Conservation (phyloP, 768 basidiomycete species). For the Mycena polygramma region DNA sequence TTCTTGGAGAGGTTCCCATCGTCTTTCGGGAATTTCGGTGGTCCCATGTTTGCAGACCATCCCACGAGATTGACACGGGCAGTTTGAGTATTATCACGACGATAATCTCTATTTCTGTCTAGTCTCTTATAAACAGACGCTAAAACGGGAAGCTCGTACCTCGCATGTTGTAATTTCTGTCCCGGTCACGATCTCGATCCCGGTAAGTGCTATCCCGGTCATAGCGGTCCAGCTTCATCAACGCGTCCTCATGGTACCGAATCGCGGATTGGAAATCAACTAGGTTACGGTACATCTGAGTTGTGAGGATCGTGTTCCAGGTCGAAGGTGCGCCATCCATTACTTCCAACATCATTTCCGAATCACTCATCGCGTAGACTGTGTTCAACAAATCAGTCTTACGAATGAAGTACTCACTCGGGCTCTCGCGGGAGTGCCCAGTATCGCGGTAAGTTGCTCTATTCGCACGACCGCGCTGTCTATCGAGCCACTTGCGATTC, state of each 20-base stretch:
- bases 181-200: neutral
- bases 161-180: too few species aligned
- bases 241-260: slow-evolving; percentile 41
- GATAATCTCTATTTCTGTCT: slow-evolving; percentile 18
- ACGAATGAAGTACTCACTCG: slow-evolving; percentile 51
- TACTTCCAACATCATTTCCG: slow-evolving; percentile 51
- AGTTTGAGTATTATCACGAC: neutral
- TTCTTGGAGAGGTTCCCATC: too few species aligned
- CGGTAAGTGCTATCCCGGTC: neutral
- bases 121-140: too few species aligned
- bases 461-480: too few species aligned
- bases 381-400: slow-evolving; percentile 43
- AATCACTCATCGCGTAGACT: slow-evolving; percentile 34
- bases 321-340: slow-evolving; percentile 49
- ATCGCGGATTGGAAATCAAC: slow-evolving; percentile 42
- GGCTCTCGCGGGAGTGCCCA: slow-evolving; percentile 43
- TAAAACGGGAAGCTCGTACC: too few species aligned
- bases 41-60: too few species aligned
- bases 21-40: too few species aligned
- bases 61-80: too few species aligned
- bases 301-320: slow-evolving; percentile 45
- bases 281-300: slow-evolving; percentile 38
- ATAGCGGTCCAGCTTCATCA: slow-evolving; percentile 28
- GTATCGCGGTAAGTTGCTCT: slow-evolving; percentile 46
- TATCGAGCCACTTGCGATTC: slow-evolving; percentile 48